Evolutionary conservation across 2,329 filamentous ascomycete genomes (phyloP).

Genomic region (Verruconis gallopava): DNA sequence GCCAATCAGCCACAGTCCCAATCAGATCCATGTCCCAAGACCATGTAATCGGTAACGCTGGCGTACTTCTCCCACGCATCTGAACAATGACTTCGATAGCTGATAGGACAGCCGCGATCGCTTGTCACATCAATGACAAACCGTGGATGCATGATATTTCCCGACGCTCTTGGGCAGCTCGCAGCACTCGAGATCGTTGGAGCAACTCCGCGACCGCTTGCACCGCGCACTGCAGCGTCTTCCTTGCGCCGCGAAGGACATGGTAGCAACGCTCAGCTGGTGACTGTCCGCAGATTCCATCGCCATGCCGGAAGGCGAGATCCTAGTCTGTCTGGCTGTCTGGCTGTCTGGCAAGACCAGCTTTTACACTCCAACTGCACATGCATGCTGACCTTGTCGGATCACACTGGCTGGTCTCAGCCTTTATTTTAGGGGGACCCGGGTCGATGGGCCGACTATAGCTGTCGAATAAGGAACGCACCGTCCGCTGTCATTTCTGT

Average conservation of each 20-base stretch:
- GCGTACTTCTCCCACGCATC: background rate
- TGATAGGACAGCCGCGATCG: background rate
- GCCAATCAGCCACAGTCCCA: too few relatives aligned
- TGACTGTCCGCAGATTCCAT: too few relatives aligned
- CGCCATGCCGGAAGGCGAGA: too few relatives aligned
- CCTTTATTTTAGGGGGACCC: background rate
- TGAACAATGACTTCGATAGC: background rate
- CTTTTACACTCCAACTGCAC: too few relatives aligned
- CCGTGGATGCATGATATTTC: background rate
- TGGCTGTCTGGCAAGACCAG: too few relatives aligned
- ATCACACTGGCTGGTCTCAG: background rate
- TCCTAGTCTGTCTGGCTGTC: too few relatives aligned
- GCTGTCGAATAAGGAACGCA: background rate
- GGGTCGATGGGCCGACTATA: background rate
- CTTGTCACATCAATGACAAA: constrained; percentile 1
- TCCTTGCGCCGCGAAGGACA: too few relatives aligned
- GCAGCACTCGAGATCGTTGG: too few relatives aligned
- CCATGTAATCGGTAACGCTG: background rate
- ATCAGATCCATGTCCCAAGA: background rate
- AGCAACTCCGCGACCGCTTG: too few relatives aligned
- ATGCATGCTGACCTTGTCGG: background rate
- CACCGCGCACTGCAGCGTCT: too few relatives aligned
- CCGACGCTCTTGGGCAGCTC: background rate
- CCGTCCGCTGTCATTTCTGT: background rate
- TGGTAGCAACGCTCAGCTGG: too few relatives aligned